phyloP scores from a whole-genome alignment of 129 eudicot genomes.

The Mikania micrantha region DNA sequence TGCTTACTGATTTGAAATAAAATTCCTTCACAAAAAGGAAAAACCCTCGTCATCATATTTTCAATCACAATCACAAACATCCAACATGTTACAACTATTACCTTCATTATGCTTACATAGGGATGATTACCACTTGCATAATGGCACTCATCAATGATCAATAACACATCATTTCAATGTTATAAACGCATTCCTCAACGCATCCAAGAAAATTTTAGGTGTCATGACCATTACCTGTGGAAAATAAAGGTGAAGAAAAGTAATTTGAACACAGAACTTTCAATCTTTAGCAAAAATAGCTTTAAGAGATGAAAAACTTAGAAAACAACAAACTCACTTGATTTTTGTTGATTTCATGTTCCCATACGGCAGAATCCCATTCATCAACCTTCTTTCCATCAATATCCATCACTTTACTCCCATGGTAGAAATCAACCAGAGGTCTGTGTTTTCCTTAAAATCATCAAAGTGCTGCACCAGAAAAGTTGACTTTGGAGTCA shows the following conservation, averaged over 20 bases:
- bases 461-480: constrained; percentile 55
- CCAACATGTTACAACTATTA: background rate
- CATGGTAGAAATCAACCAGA: constrained; percentile 59
- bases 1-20: constrained; percentile 40
- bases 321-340: constrained; percentile 48
- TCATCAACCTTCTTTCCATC: constrained; percentile 50
- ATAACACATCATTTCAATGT: constrained; percentile 40
- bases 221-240: constrained; percentile 77
- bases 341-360: constrained; percentile 39
- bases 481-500: background rate
- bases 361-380: constrained; percentile 59
- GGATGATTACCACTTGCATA: constrained; percentile 73
- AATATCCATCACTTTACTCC: constrained; percentile 29
- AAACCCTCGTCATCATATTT: constrained; percentile 8
- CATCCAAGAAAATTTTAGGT: constrained; percentile 77
- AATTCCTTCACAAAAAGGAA: constrained; percentile 44
- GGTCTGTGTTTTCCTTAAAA: constrained; percentile 44
- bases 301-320: background rate
- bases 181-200: constrained; percentile 63
- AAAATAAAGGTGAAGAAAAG: background rate
- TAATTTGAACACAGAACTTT: background rate
- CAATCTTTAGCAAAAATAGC: background rate
- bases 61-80: background rate
- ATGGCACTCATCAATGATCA: constrained; percentile 81
- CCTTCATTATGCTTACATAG: constrained; percentile 72